Evolutionary conservation across 140 eudicot species (phyloP), one percentile per base, ranked within the genome.

Genomic region (Oenanthe javanica): DNA sequence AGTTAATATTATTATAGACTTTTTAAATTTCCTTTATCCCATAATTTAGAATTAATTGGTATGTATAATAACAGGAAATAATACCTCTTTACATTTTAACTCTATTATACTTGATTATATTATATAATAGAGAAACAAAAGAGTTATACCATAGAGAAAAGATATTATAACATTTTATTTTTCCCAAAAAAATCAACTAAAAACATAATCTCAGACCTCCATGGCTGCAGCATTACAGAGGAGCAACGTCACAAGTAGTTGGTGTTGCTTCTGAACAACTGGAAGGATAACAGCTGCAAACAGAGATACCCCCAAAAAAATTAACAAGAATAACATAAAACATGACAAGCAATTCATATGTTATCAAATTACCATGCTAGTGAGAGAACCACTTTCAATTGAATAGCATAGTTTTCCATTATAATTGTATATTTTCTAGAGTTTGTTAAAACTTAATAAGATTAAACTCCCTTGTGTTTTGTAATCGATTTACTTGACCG

Each of bases 261-360:
- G 97, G 48, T 93, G 98, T 80, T 93, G 98, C 86, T 93, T 93
- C 92, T 93, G 90, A 81, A 93, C 96, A 83, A 93, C 98, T 4
- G 98, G 98, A 79, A 88, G 84, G 85, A 93, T 93, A 25, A 83
- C 86, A 81, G 90, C 98, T 93, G 93, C 73, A 89, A 76, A 84
- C 67, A 63, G 43, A 23, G 5, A 63, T 31, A 31, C 31, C 31
- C 31, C 31, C 31, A 31, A 31, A 31, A 31, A 31, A 31, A 67
- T 11, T 67, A 61, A 42, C 14, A 55, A 42, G 55, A 27, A 54
- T 54, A 36, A 38, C 21, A 31, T 10, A 38, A 51, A 36, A 0
- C 19, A 23, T 10, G 11, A 5, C 38, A 31, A 52, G 23, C 31
- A 9, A 66, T 38, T 75, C 61, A 21, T 48, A 63, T 46, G 19